Conservation (phyloP, 306 rosid genomes). For the Acmispon strigosus region DNA sequence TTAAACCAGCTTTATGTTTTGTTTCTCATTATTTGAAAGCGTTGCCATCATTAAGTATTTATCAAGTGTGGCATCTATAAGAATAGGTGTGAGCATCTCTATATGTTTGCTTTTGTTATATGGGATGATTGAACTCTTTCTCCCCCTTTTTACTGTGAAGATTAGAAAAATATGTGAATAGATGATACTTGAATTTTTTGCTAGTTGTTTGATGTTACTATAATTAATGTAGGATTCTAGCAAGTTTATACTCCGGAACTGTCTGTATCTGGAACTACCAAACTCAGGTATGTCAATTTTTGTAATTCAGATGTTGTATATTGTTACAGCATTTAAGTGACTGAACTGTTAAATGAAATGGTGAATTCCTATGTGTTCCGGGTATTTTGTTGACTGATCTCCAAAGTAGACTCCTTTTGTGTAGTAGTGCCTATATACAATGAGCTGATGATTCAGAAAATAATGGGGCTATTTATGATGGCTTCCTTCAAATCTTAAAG, state of each 20-base stretch:
- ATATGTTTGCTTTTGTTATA: background rate
- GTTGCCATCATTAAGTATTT: background rate
- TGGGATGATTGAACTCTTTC: background rate
- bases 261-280: slow-evolving; percentile 99
- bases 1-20: background rate
- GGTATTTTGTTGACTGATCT: slow-evolving; percentile 51
- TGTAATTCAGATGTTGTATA: background rate
- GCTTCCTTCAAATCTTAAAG: slow-evolving; percentile 1
- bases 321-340: background rate
- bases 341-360: background rate
- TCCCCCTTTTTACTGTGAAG: background rate
- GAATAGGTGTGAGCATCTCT: background rate
- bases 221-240: slow-evolving; percentile 71
- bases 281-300: slow-evolving; percentile 66
- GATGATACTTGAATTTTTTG: background rate
- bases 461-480: background rate
- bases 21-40: background rate
- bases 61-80: slow-evolving; percentile 12
- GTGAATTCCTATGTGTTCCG: slow-evolving; percentile 19
- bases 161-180: background rate
- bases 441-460: background rate
- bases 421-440: slow-evolving; percentile 9
- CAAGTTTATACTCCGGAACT: slow-evolving; percentile 96
- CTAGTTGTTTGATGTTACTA: slow-evolving; percentile 21
- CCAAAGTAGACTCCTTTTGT: slow-evolving; percentile 56